phyloP scores from a whole-genome alignment of 164 flowering plant species.

The Warburgia ugandensis region DNA sequence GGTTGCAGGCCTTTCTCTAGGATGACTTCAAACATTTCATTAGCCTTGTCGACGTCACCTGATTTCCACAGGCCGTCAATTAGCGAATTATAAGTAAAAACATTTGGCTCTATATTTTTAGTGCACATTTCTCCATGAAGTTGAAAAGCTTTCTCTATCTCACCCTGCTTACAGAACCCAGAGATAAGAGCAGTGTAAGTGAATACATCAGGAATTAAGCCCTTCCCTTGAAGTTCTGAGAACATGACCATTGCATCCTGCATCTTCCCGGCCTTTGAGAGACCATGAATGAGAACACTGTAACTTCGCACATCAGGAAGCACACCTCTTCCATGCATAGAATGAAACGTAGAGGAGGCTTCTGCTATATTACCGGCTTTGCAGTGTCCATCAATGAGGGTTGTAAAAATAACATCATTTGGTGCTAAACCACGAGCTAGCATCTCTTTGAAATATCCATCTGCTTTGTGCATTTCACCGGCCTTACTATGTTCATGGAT shows the following conservation, averaged over 20 bases:
- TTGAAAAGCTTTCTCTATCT: constrained; percentile 38
- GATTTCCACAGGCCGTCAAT: constrained; percentile 54
- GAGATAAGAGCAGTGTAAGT: constrained; percentile 50
- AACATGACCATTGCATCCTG: constrained; percentile 47
- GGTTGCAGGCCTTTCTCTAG: constrained; percentile 40
- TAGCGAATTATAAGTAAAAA: constrained; percentile 53
- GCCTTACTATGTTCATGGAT: constrained; percentile 45
- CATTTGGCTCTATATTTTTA: constrained; percentile 49
- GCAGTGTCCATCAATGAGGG: constrained; percentile 56
- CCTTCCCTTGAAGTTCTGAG: constrained; percentile 42
- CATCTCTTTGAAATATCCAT: constrained; percentile 50
- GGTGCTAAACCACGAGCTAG: constrained; percentile 43
- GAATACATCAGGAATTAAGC: constrained; percentile 51
- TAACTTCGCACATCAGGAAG: constrained; percentile 41
- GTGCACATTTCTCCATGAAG: constrained; percentile 49
- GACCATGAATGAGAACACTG: constrained; percentile 48
- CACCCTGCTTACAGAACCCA: constrained; percentile 53
- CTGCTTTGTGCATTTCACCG: constrained; percentile 48
- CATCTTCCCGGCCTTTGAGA: constrained; percentile 50
- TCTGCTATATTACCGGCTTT: constrained; percentile 31
- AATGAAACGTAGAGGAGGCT: constrained; percentile 40
- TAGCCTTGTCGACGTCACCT: constrained; percentile 49
- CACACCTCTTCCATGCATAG: constrained; percentile 38
- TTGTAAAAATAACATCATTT: constrained; percentile 34
- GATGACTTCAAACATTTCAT: constrained; percentile 39